Evolutionary conservation across 2,329 filamentous ascomycete genomes (phyloP), one percentile per base, ranked within the genome.

Genomic region (Phoma herbarum): DNA sequence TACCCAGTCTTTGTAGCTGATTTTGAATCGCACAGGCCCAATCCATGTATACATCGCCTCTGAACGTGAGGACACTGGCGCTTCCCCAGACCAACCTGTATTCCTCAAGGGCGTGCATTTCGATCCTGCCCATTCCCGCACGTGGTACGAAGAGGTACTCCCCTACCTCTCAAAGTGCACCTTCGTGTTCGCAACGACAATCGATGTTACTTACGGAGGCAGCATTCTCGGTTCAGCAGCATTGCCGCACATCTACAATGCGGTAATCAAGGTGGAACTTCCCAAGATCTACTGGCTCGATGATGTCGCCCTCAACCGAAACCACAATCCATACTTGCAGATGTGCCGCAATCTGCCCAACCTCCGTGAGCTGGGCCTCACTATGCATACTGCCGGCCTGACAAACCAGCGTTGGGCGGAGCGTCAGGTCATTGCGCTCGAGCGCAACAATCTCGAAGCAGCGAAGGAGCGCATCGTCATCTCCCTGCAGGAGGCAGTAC

Each of bases 321-420:
- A 95, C 1, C 92, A 88, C 73, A 98, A 97, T 72, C 97, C 94
- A 57, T 92, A 92, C 67, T 87, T 92, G 0, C 92, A 92, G 68
- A 96, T 94, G 71, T 96, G 92, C 50, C 96, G 77, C 12, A 92
- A 87, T 69, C 92, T 97, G 3, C 92, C 90, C 2, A 93, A 83
- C 73, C 96, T 97, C 0, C 87, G 85, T 0, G 89, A 89, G 10
- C 91, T 93, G 69, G 86, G 87, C 39, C 92, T 86, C 76, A 97
- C 93, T 10, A 96, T 82, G 1, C 92, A 92, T 1, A 93, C 94
- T 10, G 93, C 91, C 1, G 91, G 89, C 8, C 91, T 86, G 57
- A 87, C 88, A 0, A 89, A 82, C 68, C 92, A 90, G 73, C 91
- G 95, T 10, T 83, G 82, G 8, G 79, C 80, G 1, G 79, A 81